Evolutionary conservation across 305 asterid genomes (phyloP), one percentile per base, ranked within the genome.

Genomic region (Solanum hybrid): DNA sequence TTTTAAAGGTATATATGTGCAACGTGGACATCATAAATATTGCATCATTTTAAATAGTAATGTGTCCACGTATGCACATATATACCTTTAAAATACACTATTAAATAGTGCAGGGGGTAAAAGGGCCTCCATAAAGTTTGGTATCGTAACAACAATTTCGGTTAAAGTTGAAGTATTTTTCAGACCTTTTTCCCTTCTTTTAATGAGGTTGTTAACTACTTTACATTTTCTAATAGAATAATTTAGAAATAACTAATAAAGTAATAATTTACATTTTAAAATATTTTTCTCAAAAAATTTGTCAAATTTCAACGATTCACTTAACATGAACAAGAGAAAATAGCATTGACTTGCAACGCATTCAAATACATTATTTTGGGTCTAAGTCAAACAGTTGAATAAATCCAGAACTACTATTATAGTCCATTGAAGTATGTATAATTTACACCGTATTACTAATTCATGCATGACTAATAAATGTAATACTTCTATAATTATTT

Each of bases 221-320:
- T 4, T 0, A 64, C 11, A 22, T 66, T n/a, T 9, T 0, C 29
- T 8, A 2, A 4, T 0, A 66, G 2, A 66, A 66, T n/a, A n/a
- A 9, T 22, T 66, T 66, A 66, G 13, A n/a, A 64, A 64, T 64
- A 64, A 64, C 2, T 22, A 31, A n/a, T n/a, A n/a, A n/a, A n/a
- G n/a, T n/a, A n/a, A n/a, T n/a, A 9, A n/a, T 8, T 66, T 66
- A 66, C 6, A 0, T 64, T 9, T 64, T 22, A 27, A 27, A 64
- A 64, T 64, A 66, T 66, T 22, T 66, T 66, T 22, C 5, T 1
- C 11, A 3, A 1, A 1, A n/a, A 22, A 19, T 60, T 8, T 9
- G 0, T 66, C 73, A 9, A 9, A 66, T 10, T 60, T 19, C 73
- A 2, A 66, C 1, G 3, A n/a, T 9, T n/a, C 27, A 22, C 27